Evolutionary conservation across 2,329 filamentous ascomycete species (phyloP).

Genomic region (Cadophora sp.): DNA sequence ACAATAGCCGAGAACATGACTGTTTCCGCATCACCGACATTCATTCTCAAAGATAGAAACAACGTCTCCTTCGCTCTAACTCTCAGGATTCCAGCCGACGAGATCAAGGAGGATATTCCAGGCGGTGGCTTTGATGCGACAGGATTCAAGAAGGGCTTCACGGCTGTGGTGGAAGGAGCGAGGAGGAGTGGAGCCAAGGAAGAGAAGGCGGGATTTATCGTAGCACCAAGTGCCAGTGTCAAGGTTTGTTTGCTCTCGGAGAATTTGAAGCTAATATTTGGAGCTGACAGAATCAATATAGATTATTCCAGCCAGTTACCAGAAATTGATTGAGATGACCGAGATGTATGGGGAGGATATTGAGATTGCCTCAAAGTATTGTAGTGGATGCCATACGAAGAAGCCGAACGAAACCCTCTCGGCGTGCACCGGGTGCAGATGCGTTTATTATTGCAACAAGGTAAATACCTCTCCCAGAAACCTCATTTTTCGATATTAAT

Average conservation of each 20-base stretch:
- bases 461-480: conserved; percentile 28
- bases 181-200: conserved; percentile 34
- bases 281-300: conserved; percentile 20
- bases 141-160: conserved; percentile 36
- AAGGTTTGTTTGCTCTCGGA: conserved; percentile 26
- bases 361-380: conserved; percentile 2
- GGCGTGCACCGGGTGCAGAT: conserved; percentile 39
- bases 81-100: conserved; percentile 22
- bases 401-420: conserved; percentile 28
- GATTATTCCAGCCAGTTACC: conserved; percentile 37
- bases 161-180: conserved; percentile 30
- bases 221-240: conserved; percentile 24
- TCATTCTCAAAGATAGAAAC: conserved; percentile 37
- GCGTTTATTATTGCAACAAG: conserved; percentile 43
- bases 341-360: background rate
- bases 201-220: conserved; percentile 40
- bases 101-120: conserved; percentile 18
- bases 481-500: background rate
- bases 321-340: conserved; percentile 33
- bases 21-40: conserved; percentile 39
- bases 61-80: conserved; percentile 36
- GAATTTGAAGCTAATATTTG: background rate
- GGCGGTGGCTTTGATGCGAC: conserved; percentile 35
- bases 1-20: conserved; percentile 42
- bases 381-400: conserved; percentile 36